Conservation (phyloP, 768 basidiomycete species). For the Podaxis sp. region DNA sequence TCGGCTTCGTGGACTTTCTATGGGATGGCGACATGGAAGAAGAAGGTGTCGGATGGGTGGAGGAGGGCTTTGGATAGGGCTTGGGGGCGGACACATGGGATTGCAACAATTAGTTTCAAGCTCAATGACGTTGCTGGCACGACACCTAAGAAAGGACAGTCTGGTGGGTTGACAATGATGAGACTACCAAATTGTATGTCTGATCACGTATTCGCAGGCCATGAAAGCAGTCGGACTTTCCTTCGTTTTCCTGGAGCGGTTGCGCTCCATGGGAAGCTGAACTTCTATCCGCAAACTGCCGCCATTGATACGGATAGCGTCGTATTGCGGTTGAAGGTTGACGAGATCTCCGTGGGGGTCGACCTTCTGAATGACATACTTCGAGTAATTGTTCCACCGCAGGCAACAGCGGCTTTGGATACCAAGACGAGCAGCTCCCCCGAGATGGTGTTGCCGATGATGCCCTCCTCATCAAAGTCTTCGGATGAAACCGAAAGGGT, state of each 20-base stretch:
- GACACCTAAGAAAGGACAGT: slow-evolving; percentile 22
- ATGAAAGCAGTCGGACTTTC: slow-evolving; percentile 30
- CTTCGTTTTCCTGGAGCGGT: slow-evolving; percentile 43
- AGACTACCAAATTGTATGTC: not conserved
- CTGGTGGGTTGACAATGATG: slow-evolving; percentile 24
- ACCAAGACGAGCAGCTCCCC: not conserved
- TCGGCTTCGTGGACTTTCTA: slow-evolving; percentile 26
- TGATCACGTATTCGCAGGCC: not conserved
- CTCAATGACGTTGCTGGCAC: slow-evolving; percentile 44
- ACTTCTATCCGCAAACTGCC: slow-evolving; percentile 56
- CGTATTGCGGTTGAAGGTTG: slow-evolving; percentile 39
- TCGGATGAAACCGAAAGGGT: slow-evolving; percentile 4
- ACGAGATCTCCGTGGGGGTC: slow-evolving; percentile 41
- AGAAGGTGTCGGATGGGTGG: slow-evolving; percentile 54
- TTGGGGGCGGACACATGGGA: slow-evolving; percentile 59
- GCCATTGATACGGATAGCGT: slow-evolving; percentile 51
- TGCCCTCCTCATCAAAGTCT: slow-evolving; percentile 10
- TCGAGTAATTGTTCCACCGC: slow-evolving; percentile 5
- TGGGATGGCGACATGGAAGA: slow-evolving; percentile 63
- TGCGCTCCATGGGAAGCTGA: slow-evolving; percentile 39
- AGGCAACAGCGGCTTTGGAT: not conserved
- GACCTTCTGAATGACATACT: slow-evolving; percentile 37
- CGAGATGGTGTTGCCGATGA: not conserved
- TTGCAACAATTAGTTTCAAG: slow-evolving; percentile 45
- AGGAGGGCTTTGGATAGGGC: slow-evolving; percentile 65